Percentiles rank a stretch among this genome's conserved stretches.
These are phyloP conservation scores for Corrigiola litoralis DNA, from an alignment of 179 eudicot genomes.

Conservation along the genomic window DNA sequence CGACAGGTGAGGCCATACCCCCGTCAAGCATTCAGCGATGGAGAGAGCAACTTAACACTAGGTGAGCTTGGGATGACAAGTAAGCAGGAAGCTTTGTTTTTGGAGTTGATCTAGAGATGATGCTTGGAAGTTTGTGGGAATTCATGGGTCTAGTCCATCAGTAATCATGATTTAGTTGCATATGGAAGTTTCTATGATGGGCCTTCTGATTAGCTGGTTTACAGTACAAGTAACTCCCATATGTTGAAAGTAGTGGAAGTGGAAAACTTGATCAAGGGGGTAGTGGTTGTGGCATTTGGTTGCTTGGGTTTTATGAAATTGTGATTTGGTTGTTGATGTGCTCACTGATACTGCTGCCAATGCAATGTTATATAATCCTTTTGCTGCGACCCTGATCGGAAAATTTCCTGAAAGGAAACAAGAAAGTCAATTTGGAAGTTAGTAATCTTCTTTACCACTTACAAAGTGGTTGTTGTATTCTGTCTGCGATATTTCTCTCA, in stretches of 20 bases:
- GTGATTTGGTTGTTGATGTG: slow-evolving; percentile 1
- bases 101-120: slow-evolving; percentile 54
- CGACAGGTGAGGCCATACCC: slow-evolving; percentile 90
- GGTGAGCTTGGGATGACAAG: slow-evolving; percentile 79
- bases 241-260: slow-evolving; percentile 14
- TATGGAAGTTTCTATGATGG: slow-evolving; percentile 14
- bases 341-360: not conserved
- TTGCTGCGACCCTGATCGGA: too few species aligned
- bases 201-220: slow-evolving; percentile 2
- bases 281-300: slow-evolving; percentile 10
- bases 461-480: too few species aligned
- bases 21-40: slow-evolving; percentile 73
- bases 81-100: slow-evolving; percentile 91
- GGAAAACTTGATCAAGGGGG: slow-evolving; percentile 12
- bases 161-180: slow-evolving; percentile 17
- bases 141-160: slow-evolving; percentile 1
- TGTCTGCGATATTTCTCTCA: too few species aligned
- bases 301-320: slow-evolving; percentile 10
- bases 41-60: slow-evolving; percentile 53
- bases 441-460: too few species aligned
- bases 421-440: too few species aligned
- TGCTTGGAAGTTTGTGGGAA: slow-evolving; percentile 8
- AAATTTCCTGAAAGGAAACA: too few species aligned
- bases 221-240: slow-evolving; percentile 3
- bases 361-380: too few species aligned